Evolutionary conservation across 106 monocot genomes (phyloP), one percentile per base, ranked within the genome.

Genomic region (Dendrobium catenatum): DNA sequence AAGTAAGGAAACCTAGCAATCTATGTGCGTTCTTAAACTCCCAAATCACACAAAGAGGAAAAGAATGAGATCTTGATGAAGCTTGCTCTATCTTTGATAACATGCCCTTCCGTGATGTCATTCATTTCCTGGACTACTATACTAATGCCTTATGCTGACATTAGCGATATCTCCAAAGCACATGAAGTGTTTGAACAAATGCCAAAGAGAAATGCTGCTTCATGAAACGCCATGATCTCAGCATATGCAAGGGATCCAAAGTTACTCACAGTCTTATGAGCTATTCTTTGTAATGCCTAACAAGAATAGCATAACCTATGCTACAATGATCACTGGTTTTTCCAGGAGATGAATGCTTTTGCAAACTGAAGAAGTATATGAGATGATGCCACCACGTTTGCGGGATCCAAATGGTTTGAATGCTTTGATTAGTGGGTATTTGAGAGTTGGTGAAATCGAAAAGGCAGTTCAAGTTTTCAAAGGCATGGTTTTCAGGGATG

Each of bases 221-320:
- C 94, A 2, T 94, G 94, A 91, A 94, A 91, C 68, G 89, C 94
- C 20, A 89, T 94, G 89, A 77, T 94, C 43, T 82, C 89, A 0
- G 87, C 84, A 19, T 91, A 94, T 68, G 68, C 80, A 6, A 91
- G 82, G 5, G 40, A 26, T 13, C 75, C 61, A 47, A 77, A 79
- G 61, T 48, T 76, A 18, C 16, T 89, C 6, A n/a, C 59, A 88
- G 37, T 89, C 92, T 5, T 83, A 61, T 11, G 85, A 64, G 73
- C 31, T 92, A 81, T 92, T 92, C 47, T 26, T 18, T 5, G 33
- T 16, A 0, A 85, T 81, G 84, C 88, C 92, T 2, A n/a, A 11
- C 4, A 84, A 81, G 80, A 85, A 89, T 64, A 72, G 31, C 26
- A 82, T 89, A 40, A 84, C 88, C 2, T 92, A 88, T 55, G 81